Evolutionary conservation across 257 asterid species (phyloP).

Genomic region (Nyctanthes arbortristis): DNA sequence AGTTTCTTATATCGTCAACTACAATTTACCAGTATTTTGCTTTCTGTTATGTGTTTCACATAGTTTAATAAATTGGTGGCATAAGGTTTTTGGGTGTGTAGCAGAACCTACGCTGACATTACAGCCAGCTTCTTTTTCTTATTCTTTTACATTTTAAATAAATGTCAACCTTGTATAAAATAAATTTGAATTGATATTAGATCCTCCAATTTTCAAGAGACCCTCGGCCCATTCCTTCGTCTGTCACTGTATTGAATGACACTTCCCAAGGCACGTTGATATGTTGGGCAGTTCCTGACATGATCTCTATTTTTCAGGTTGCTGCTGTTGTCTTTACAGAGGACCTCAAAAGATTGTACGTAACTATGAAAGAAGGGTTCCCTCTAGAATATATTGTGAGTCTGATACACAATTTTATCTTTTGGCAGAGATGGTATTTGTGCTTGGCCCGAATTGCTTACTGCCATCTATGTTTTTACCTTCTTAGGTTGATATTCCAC

Average conservation of each 20-base stretch:
- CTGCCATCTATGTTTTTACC: conserved; percentile 23
- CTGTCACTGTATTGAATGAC: conserved; percentile 1
- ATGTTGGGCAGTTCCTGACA: conserved; percentile 19
- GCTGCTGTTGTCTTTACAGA: conserved; percentile 93
- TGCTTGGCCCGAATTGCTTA: conserved; percentile 20
- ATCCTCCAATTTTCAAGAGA: conserved; percentile 10
- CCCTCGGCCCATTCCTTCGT: conserved; percentile 11
- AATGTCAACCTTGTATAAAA: conserved; percentile 4
- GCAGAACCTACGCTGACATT: not conserved
- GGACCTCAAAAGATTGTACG: conserved; percentile 87
- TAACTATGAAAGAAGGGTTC: conserved; percentile 98
- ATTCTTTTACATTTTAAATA: not conserved
- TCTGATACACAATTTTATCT: conserved; percentile 25
- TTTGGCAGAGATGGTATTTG: conserved; percentile 11
- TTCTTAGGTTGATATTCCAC: conserved; percentile 92
- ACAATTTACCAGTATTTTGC: not conserved
- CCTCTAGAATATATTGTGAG: conserved; percentile 93
- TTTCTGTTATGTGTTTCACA: not conserved
- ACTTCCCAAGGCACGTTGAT: not conserved
- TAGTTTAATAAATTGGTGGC: conserved; percentile 5
- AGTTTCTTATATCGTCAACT: not conserved
- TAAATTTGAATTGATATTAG: conserved; percentile 17
- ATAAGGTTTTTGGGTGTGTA: conserved; percentile 11
- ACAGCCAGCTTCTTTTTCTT: not conserved
- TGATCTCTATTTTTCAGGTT: conserved; percentile 54